Evolutionary conservation across 1,284 basidiomycete genomes (phyloP), one percentile per base, ranked within the genome.

Genomic region (Stygiomarasmius scandens): DNA sequence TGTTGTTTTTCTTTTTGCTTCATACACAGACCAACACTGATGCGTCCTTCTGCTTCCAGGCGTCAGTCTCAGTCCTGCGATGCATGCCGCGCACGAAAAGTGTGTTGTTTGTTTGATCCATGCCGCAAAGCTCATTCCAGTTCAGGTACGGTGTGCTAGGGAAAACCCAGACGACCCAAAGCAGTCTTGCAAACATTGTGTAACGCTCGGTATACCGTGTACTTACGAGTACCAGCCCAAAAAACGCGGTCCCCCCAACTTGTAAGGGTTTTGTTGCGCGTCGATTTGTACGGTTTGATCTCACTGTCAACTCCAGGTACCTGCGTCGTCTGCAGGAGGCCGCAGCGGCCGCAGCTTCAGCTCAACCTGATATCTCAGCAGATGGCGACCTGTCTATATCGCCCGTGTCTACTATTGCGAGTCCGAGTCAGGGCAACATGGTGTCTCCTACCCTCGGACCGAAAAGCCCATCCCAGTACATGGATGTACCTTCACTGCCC

Each of bases 191-290:
- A 91, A 90, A 65, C 92, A 93, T 68, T 95, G 92, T 70, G 79
- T 87, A 63, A 84, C 90, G 1, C 84, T 95, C 45, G 88, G 86
- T 34, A 90, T 94, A 56, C 83, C 87, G 12, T 95, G 92, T 71
- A 94, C 92, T 0, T 95, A 94, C 66, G 90, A 94, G 66, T 95
- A 95, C 70, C 90, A 92, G 71, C 93, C 93, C 16, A 94, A 93
- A 79, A 95, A 95, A 73, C 80, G 93, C 57, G 93, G 93, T 0
- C 93, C 93, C 3, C 93, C 92, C 1, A 95, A 95, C 71, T 77
- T 94, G 90, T 94, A 70, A 74, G 86, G 77, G 59, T 62, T 55
- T 62, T n/a, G n/a, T n/a, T 44, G 20, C 48, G 38, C 36, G 43
- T 49, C 34, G 45, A 24, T 58, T 23, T 56, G n/a, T 52, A 32